Evolutionary conservation across 495 filamentous ascomycete species (phyloP).

Genomic region (Oidiodendron maius): DNA sequence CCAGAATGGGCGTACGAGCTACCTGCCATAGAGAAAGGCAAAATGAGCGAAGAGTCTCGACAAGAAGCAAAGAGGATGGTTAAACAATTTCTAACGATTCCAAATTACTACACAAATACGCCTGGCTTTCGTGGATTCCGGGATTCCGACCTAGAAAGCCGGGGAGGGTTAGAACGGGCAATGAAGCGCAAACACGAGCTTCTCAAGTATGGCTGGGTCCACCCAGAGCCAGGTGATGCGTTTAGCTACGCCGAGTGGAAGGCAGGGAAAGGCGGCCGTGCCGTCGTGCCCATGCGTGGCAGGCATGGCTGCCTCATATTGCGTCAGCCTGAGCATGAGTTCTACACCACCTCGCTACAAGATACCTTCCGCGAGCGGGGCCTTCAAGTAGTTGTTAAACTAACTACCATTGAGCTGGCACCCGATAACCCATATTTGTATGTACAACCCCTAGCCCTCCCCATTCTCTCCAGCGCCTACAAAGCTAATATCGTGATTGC

Average conservation of each 20-base stretch:
- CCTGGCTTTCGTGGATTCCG: too few relatives aligned
- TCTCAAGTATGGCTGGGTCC: background rate
- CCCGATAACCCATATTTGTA: constrained; percentile 25
- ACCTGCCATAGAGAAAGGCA: too few relatives aligned
- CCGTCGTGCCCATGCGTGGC: background rate
- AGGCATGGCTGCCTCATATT: background rate
- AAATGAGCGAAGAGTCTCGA: too few relatives aligned
- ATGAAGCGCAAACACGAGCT: too few relatives aligned
- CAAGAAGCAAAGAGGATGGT: background rate
- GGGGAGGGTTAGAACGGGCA: too few relatives aligned
- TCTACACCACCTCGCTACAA: constrained; percentile 5
- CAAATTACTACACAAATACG: too few relatives aligned
- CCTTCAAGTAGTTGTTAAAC: constrained; percentile 30
- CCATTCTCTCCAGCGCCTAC: too few relatives aligned
- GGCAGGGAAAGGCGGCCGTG: too few relatives aligned
- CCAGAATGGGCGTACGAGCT: background rate
- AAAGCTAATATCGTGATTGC: too few relatives aligned
- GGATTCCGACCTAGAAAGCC: background rate
- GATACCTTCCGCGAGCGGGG: constrained; percentile 35
- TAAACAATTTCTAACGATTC: background rate
- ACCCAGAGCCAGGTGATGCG: background rate
- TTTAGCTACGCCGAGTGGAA: background rate
- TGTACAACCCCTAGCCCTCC: too few relatives aligned
- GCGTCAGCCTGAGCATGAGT: background rate
- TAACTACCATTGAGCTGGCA: constrained; percentile 26